Evolutionary conservation across 2,329 filamentous ascomycete genomes (phyloP).

Genomic region (Fusarium pseudocircinatum): DNA sequence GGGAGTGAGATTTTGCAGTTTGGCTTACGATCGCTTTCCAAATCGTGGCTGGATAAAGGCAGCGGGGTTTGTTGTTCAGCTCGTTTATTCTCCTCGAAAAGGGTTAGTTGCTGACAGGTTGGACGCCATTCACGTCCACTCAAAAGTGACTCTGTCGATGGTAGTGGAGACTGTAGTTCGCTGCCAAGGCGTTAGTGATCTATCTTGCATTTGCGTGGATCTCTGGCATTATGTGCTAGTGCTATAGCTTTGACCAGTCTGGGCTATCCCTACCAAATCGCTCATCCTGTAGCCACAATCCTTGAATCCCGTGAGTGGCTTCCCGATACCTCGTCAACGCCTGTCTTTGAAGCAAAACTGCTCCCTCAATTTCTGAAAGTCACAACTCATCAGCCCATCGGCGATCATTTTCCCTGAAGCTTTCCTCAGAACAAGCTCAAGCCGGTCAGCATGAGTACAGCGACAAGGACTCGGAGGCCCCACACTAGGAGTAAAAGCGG

Average conservation of each 20-base stretch:
- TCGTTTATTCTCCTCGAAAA: slow-evolving; percentile 37
- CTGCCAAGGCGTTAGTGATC: neutral
- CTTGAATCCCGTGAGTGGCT: neutral
- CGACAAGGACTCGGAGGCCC: slow-evolving; percentile 22
- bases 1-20: neutral
- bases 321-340: neutral
- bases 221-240: neutral
- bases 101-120: slow-evolving; percentile 25
- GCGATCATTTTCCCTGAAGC: neutral
- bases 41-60: neutral
- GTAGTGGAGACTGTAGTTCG: neutral
- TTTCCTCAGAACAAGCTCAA: neutral
- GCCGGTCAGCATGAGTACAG: neutral
- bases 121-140: neutral
- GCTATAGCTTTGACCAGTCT: accelerated
- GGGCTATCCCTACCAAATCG: neutral
- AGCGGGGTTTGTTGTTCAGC: slow-evolving; percentile 8
- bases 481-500: slow-evolving; percentile 36
- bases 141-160: neutral
- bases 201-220: accelerated
- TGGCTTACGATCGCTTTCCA: neutral
- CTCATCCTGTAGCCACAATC: neutral
- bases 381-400: neutral
- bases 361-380: neutral
- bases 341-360: neutral